Conservation (phyloP, 495 filamentous ascomycete genomes). For the Aspergillus heteromorphus region DNA sequence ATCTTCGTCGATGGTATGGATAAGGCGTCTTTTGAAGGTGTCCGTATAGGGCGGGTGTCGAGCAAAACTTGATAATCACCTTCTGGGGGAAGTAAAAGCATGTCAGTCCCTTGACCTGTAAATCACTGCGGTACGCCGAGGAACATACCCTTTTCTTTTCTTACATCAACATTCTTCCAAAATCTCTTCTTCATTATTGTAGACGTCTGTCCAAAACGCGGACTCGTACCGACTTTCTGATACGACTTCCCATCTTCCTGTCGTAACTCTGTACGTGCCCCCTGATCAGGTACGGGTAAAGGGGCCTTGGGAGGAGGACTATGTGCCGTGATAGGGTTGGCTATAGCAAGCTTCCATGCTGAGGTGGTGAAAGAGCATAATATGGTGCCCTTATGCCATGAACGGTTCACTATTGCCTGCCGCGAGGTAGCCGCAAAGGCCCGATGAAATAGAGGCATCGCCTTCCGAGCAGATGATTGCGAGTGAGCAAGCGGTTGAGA, state of each 20-base stretch:
- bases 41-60: conserved; percentile 73
- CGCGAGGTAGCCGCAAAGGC: conserved; percentile 15
- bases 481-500: background rate
- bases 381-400: conserved; percentile 14
- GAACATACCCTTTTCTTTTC: conserved; percentile 47
- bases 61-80: conserved; percentile 67
- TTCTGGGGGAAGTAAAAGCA: conserved; percentile 28
- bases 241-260: conserved; percentile 46
- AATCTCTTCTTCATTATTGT: conserved; percentile 62
- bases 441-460: conserved; percentile 25
- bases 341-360: conserved; percentile 45
- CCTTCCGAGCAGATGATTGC: background rate
- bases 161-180: conserved; percentile 75
- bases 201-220: conserved; percentile 29
- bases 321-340: conserved; percentile 67
- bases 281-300: conserved; percentile 49
- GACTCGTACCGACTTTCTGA: conserved; percentile 34
- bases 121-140: background rate
- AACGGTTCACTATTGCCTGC: conserved; percentile 14
- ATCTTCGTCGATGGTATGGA: conserved; percentile 68
- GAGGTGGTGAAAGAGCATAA: conserved; percentile 49
- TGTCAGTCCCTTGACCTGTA: conserved; percentile 1
- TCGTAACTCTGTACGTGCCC: conserved; percentile 47
- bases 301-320: conserved; percentile 82
- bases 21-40: conserved; percentile 66